Percentiles rank a stretch among this genome's conserved stretches.
phyloP scores from a whole-genome alignment of 331 rosid species.

The Pyracantha coccinea region DNA sequence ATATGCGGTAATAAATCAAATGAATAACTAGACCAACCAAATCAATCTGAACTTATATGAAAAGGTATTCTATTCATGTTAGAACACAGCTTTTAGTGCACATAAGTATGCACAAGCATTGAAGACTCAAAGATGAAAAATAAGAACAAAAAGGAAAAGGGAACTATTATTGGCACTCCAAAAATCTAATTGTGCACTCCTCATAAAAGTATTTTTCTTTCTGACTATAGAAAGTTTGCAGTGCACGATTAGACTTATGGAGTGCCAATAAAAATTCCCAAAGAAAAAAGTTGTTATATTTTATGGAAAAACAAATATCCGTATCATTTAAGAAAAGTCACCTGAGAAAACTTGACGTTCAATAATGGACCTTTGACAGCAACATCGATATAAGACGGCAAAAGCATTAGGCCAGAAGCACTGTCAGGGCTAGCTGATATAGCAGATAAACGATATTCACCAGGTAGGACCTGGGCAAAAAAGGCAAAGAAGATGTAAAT shows the following conservation, averaged over 20 bases:
- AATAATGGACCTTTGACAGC: conserved; percentile 67
- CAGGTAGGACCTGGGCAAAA: conserved; percentile 65
- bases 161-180: no score
- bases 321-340: conserved; percentile 7
- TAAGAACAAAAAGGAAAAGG: no score
- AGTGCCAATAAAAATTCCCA: no score
- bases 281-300: neutral
- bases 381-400: conserved; percentile 74
- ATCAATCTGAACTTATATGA: neutral
- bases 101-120: neutral
- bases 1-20: neutral
- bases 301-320: neutral
- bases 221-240: no score
- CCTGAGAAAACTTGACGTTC: conserved; percentile 87
- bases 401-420: conserved; percentile 77
- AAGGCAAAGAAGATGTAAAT: conserved; percentile 1
- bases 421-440: conserved; percentile 65
- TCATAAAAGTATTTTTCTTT: no score
- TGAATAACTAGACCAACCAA: neutral
- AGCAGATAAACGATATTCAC: conserved; percentile 94
- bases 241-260: no score
- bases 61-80: neutral
- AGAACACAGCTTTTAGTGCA: neutral
- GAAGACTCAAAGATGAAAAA: neutral
- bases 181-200: no score